phyloP scores from a whole-genome alignment of 169 alveolate species.

The Condylostoma magnum region DNA sequence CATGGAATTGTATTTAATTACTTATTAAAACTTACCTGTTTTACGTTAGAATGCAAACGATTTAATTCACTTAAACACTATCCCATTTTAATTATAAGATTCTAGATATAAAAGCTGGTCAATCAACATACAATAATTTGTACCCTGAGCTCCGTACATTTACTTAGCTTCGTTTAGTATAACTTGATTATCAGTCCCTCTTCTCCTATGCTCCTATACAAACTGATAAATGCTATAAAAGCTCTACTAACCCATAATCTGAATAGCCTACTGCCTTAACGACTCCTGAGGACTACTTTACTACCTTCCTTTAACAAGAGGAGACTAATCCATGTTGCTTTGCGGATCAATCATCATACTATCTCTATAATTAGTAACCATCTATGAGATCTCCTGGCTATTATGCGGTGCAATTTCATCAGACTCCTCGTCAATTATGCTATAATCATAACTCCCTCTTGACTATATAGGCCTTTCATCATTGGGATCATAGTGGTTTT shows the following conservation, averaged over 20 bases:
- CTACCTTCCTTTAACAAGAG: not conserved
- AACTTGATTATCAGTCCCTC: conserved; percentile 18
- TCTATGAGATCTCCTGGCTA: conserved; percentile 2
- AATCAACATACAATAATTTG: conserved; percentile 4
- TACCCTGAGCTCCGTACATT: conserved; percentile 18
- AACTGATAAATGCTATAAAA: conserved; percentile 6
- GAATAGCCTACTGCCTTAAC: conserved; percentile 5
- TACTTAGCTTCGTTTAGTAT: not conserved
- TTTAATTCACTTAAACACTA: not conserved
- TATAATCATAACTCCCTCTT: conserved; percentile 11
- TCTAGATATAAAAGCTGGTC: conserved; percentile 26
- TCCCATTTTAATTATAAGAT: not conserved
- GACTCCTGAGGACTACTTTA: conserved; percentile 2
- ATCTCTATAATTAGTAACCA: conserved; percentile 3
- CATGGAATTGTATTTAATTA: not conserved
- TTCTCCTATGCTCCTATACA: not conserved
- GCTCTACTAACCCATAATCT: not conserved
- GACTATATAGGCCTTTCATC: conserved; percentile 23
- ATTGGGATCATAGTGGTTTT: not conserved
- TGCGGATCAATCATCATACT: not conserved
- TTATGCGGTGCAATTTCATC: not conserved
- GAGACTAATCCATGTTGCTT: not conserved
- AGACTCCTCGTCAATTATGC: not conserved
- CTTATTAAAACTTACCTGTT: not conserved
- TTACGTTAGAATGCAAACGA: not conserved